A percentile compares a stretch with the other conserved stretches of the same genome.
Conservation (phyloP, 1,139 yeast genomes). For the Pichia sp. region DNA sequence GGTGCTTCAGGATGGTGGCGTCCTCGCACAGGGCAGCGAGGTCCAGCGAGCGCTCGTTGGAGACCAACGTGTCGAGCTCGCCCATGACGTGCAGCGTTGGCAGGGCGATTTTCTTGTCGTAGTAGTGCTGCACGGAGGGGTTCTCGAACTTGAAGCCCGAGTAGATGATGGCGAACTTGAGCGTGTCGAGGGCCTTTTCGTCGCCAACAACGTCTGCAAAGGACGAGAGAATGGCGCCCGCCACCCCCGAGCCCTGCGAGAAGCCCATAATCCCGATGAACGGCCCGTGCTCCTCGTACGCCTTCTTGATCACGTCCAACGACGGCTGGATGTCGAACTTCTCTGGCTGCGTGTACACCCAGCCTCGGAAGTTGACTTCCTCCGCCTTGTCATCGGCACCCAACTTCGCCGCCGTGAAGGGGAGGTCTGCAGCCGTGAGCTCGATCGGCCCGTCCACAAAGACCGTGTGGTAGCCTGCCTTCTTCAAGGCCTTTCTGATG, state of each 20-base stretch:
- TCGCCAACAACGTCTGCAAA: slow-evolving; percentile 32
- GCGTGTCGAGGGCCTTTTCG: slow-evolving; percentile 30
- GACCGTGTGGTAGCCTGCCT: slow-evolving; percentile 62
- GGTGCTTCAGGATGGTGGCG: slow-evolving; percentile 56
- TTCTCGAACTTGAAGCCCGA: slow-evolving; percentile 72
- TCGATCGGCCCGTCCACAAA: slow-evolving; percentile 74
- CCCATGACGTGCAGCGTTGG: slow-evolving; percentile 79
- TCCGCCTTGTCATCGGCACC: slow-evolving; percentile 38
- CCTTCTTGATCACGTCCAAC: slow-evolving; percentile 46
- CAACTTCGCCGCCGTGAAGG: slow-evolving; percentile 42
- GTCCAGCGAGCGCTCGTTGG: slow-evolving; percentile 61
- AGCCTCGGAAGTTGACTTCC: slow-evolving; percentile 48
- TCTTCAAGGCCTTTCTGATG: slow-evolving; percentile 64
- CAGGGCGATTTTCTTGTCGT: slow-evolving; percentile 42
- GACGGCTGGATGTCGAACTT: slow-evolving; percentile 42
- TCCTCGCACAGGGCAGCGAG: slow-evolving; percentile 54
- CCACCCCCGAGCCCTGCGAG: slow-evolving; percentile 90
- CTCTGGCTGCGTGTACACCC: slow-evolving; percentile 43
- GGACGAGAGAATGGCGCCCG: slow-evolving; percentile 51
- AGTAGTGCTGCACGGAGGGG: slow-evolving; percentile 45
- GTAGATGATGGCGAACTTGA: slow-evolving; percentile 69
- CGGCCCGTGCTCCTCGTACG: slow-evolving; percentile 72
- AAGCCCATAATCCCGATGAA: slow-evolving; percentile 86
- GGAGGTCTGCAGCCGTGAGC: slow-evolving; percentile 64
- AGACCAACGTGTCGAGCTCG: slow-evolving; percentile 82